phyloP scores from a whole-genome alignment of 2,329 filamentous ascomycete species.

The Cladosporium velox region DNA sequence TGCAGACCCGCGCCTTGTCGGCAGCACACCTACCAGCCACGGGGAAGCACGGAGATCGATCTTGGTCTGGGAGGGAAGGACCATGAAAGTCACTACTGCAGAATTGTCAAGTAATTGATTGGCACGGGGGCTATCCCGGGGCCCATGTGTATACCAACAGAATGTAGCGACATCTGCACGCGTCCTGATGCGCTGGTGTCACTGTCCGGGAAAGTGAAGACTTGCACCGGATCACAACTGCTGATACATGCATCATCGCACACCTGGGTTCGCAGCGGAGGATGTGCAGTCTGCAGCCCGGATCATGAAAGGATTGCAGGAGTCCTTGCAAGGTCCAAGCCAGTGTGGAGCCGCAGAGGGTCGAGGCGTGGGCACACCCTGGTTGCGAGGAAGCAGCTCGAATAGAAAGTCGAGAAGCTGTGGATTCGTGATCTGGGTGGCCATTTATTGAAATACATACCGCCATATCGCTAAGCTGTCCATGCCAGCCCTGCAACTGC shows the following conservation, averaged over 20 bases:
- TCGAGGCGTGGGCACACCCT: slow-evolving; percentile 3
- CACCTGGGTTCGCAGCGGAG: not conserved
- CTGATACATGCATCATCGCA: slow-evolving; percentile 7
- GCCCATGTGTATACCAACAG: not conserved
- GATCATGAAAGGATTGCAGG: slow-evolving; percentile 10
- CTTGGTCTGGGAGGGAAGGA: slow-evolving; percentile 4
- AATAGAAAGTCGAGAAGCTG: slow-evolving; percentile 9
- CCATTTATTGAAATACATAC: not conserved
- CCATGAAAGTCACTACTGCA: slow-evolving; percentile 9
- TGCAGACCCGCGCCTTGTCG: slow-evolving; percentile 10
- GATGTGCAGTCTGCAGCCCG: slow-evolving; percentile 2
- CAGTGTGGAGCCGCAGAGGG: slow-evolving; percentile 9
- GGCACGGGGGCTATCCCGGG: slow-evolving; percentile 6
- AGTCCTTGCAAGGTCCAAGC: slow-evolving; percentile 4
- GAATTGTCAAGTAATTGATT: slow-evolving; percentile 2
- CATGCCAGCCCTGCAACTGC: slow-evolving; percentile 3
- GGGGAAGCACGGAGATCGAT: slow-evolving; percentile 14
- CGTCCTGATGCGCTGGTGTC: not conserved
- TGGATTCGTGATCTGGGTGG: slow-evolving; percentile 6
- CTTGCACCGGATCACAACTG: slow-evolving; percentile 13
- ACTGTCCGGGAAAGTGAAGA: slow-evolving; percentile 1
- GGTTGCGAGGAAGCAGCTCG: not conserved
- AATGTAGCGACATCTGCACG: slow-evolving; percentile 5
- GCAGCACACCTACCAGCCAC: not conserved
- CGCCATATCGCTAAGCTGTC: slow-evolving; percentile 4